Base-by-base conservation (phyloP, 257 asterid genomes). In the Solanum sparsipilum region DNA sequence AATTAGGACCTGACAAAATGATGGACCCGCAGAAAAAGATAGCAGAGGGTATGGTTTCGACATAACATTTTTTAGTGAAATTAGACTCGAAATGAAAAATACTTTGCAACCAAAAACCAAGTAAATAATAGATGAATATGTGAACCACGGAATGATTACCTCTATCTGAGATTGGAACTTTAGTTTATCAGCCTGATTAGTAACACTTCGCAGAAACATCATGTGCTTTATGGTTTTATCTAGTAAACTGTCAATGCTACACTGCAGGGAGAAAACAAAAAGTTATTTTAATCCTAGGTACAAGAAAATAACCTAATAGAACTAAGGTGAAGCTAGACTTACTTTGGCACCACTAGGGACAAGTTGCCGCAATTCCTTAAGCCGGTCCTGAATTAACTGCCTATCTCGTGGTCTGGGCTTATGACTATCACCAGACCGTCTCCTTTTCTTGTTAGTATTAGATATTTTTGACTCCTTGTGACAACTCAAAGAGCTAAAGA, bases 161-260 rank as follows among this genome's bases (percentile, higher is more conserved):
- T 92, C 93, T 86, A 90, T 87, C 36, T 88, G 89, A 86, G 87
- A 85, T 36, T 91, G 94, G 72, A 84, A 92, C 92, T 93, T 90
- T 91, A 95, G 90, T 90, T 92, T 97, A 88, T 93, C 95, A 84
- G 98, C 96, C 86, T 89, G 98, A 84, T 94, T 90, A 68, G 96
- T 90, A 73, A 94, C 98, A 79, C 88, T 87, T 78, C 91, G 90
- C 89, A 97, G 84, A 90, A 95, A 97, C 81, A 91, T 93, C 99
- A 96, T 94, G 92, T 97, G 99, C 71, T 95, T 96, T 91, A 96
- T 90, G 83, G 99, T 95, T 92, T 92, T 95, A 85, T 96, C 96
- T 87, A 97, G 95, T 85, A 97, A 97, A 87, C 99, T 96, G 84
- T 97, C 99, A 68, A 97, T 96, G 98, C 99, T 97, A 91, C 99